phyloP scores from a whole-genome alignment of 768 basidiomycete genomes.

The Agaricus blazei region DNA sequence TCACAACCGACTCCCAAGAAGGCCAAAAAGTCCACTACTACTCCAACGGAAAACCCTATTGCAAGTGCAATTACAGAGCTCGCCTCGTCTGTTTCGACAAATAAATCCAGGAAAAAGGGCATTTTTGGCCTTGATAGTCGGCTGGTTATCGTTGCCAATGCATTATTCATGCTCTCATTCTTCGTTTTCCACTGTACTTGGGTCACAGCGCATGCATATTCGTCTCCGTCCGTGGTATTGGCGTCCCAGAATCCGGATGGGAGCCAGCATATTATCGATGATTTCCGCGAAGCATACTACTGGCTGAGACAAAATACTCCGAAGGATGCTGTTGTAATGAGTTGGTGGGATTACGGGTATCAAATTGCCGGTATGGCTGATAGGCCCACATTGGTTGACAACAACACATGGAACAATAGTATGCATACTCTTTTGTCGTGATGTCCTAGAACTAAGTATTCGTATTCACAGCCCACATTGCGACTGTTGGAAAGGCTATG shows the following conservation, averaged over 20 bases:
- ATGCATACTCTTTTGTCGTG: constrained; percentile 25
- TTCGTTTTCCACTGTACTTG: constrained; percentile 97
- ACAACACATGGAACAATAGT: constrained; percentile 99
- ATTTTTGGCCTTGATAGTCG: constrained; percentile 87
- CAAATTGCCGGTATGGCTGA: constrained; percentile 99
- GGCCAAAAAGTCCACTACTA: constrained; percentile 47
- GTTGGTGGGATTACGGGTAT: constrained; percentile 99
- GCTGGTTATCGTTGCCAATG: constrained; percentile 65
- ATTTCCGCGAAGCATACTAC: constrained; percentile 99
- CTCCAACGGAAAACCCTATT: constrained; percentile 21
- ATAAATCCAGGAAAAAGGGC: constrained; percentile 34
- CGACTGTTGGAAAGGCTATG: constrained; percentile 99
- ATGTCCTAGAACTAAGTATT: not conserved
- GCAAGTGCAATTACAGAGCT: constrained; percentile 35
- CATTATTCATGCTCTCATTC: constrained; percentile 73
- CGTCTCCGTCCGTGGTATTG: constrained; percentile 95
- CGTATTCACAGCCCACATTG: constrained; percentile 74
- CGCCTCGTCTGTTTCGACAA: constrained; percentile 23
- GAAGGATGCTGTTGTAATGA: constrained; percentile 91
- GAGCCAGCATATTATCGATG: constrained; percentile 91
- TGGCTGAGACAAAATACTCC: constrained; percentile 97
- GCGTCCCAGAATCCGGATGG: constrained; percentile 79
- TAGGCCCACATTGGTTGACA: constrained; percentile 92
- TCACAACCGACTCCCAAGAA: constrained; percentile 45
- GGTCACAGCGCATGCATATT: constrained; percentile 93